Percentiles rank a stretch among this genome's conserved stretches.
These are phyloP conservation scores for Linaria vulgaris DNA, from an alignment of 257 asterid species.

Conservation along the genomic window DNA sequence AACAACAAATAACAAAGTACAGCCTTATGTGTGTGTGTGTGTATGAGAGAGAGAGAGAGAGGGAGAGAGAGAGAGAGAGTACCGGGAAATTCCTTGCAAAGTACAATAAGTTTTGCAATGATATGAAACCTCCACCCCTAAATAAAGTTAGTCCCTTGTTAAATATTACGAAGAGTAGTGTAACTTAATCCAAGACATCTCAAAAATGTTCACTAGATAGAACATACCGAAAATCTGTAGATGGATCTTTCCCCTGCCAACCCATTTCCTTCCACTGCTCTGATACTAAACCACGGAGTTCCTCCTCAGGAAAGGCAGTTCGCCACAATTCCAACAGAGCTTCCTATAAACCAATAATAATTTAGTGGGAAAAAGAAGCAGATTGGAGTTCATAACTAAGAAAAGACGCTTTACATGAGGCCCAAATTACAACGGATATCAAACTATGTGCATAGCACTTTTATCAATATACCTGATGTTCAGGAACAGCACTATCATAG, in stretches of 20 bases:
- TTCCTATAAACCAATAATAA: constrained; percentile 49
- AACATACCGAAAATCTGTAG: constrained; percentile 91
- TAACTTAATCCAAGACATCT: constrained; percentile 18
- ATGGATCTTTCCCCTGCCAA: constrained; percentile 99
- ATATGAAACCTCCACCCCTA: constrained; percentile 98
- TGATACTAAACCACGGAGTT: constrained; percentile 77
- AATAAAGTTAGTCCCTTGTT: constrained; percentile 23
- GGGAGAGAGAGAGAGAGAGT: constrained; percentile 32
- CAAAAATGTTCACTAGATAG: constrained; percentile 16
- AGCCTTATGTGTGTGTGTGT: too few species aligned
- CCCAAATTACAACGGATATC: constrained; percentile 6
- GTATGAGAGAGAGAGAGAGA: constrained; percentile 7
- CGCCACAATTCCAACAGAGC: constrained; percentile 80
- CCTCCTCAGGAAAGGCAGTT: constrained; percentile 88
- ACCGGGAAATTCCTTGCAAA: constrained; percentile 89
- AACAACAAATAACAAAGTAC: not conserved
- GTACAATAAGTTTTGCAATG: constrained; percentile 89
- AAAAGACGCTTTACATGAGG: constrained; percentile 10
- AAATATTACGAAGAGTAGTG: constrained; percentile 7
- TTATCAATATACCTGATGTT: constrained; percentile 74
- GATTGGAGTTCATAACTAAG: constrained; percentile 13
- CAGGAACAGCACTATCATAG: constrained; percentile 75
- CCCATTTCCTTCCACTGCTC: constrained; percentile 99
- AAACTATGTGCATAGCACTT: constrained; percentile 8
- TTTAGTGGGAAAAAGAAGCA: constrained; percentile 21